A percentile compares a stretch with the other conserved stretches of the same genome.
phyloP scores from a whole-genome alignment of 164 flowering plant species.

The Protea cynaroides region DNA sequence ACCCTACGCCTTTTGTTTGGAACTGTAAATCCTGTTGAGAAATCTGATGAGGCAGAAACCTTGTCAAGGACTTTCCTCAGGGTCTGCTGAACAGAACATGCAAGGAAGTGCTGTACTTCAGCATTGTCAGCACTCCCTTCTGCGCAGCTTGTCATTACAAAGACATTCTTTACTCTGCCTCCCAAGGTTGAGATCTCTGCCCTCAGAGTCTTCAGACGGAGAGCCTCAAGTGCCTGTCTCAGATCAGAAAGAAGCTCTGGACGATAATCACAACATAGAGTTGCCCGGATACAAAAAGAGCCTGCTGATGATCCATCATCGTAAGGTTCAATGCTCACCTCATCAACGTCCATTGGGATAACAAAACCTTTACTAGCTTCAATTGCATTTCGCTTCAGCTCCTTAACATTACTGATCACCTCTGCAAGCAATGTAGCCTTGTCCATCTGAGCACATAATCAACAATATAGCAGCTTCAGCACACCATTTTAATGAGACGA shows the following conservation, averaged over 20 bases:
- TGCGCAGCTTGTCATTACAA: constrained; percentile 34
- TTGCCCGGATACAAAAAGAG: constrained; percentile 35
- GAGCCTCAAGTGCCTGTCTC: constrained; percentile 41
- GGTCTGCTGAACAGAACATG: constrained; percentile 41
- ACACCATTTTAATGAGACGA: too few species aligned
- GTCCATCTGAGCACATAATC: constrained; percentile 58
- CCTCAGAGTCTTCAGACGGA: constrained; percentile 39
- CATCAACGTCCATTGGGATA: constrained; percentile 66
- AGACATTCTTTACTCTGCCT: constrained; percentile 45
- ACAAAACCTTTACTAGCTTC: constrained; percentile 52
- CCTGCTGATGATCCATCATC: constrained; percentile 21
- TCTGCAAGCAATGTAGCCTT: constrained; percentile 82
- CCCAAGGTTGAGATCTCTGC: constrained; percentile 70
- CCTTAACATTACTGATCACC: constrained; percentile 64
- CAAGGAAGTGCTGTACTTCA: constrained; percentile 25
- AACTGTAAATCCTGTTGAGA: constrained; percentile 36
- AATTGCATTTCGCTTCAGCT: constrained; percentile 46
- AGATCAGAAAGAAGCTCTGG: constrained; percentile 59
- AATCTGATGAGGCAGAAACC: constrained; percentile 30
- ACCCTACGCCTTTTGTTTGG: constrained; percentile 53
- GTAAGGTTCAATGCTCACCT: constrained; percentile 49
- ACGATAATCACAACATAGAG: constrained; percentile 65
- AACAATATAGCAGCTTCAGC: too few species aligned
- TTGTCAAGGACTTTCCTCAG: constrained; percentile 57
- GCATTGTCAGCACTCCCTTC: constrained; percentile 19